These are phyloP conservation scores for Moesziomyces sp. DNA, from an alignment of 1,284 basidiomycete genomes.

Conservation along the genomic window DNA sequence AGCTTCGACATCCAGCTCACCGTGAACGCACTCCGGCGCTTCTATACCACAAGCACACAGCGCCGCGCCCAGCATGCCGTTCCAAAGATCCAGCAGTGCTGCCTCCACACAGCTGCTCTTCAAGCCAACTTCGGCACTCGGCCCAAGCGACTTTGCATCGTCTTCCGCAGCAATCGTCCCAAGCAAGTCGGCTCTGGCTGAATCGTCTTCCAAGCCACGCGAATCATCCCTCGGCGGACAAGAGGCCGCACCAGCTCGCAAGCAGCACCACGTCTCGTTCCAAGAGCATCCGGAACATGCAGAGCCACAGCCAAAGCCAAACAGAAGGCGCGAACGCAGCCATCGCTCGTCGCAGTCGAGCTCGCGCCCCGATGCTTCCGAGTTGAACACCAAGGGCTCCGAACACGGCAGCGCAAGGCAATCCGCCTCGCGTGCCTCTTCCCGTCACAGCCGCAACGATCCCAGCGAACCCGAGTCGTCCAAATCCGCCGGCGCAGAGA, in stretches of 20 bases:
- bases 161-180: slow-evolving; percentile 2
- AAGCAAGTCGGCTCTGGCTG: slow-evolving; percentile 29
- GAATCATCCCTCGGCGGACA: slow-evolving; percentile 5
- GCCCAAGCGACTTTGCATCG: slow-evolving; percentile 3
- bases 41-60: background rate
- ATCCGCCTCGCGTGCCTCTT: slow-evolving; percentile 29
- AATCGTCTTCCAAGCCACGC: slow-evolving; percentile 24
- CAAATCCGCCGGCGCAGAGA: slow-evolving; percentile 19
- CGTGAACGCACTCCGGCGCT: too few relatives aligned
- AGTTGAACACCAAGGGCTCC: slow-evolving; percentile 20
- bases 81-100: slow-evolving; percentile 24
- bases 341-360: slow-evolving; percentile 18
- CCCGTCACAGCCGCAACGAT: slow-evolving; percentile 41
- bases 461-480: slow-evolving; percentile 30
- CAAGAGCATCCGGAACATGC: slow-evolving; percentile 27
- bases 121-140: slow-evolving; percentile 4
- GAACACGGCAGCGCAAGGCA: slow-evolving; percentile 32
- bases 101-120: slow-evolving; percentile 29
- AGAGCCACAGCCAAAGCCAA: slow-evolving; percentile 11
- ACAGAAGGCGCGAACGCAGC: slow-evolving; percentile 15
- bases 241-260: slow-evolving; percentile 10
- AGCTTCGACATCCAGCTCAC: too few relatives aligned
- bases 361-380: slow-evolving; percentile 14
- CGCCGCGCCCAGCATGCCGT: slow-evolving; percentile 15
- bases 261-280: slow-evolving; percentile 47